A percentile compares a stretch with the other conserved stretches of the same genome.
Conservation (phyloP, 345 rosid species). For the Capsella bursapastoris region DNA sequence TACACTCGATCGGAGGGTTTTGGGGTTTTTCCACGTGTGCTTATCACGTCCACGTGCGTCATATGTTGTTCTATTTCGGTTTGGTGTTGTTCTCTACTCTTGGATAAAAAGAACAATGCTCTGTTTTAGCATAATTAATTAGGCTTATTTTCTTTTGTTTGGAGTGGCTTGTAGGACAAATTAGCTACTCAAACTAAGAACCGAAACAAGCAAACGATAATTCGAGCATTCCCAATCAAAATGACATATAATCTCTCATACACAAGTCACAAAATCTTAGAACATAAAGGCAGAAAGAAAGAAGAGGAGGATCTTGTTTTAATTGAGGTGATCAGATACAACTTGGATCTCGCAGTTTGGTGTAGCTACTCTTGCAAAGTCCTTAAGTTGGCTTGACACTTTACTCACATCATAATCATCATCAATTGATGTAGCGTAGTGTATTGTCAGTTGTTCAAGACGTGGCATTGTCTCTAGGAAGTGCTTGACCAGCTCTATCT, state of each 20-base stretch:
- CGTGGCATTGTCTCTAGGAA: slow-evolving; percentile 31
- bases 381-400: slow-evolving; percentile 7
- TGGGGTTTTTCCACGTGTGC: no score
- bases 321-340: background rate
- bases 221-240: slow-evolving; percentile 8
- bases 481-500: slow-evolving; percentile 1
- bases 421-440: background rate
- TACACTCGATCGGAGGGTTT: no score
- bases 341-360: slow-evolving; percentile 25
- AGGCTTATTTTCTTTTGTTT: background rate
- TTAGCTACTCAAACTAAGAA: slow-evolving; percentile 4
- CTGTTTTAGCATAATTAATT: slow-evolving; percentile 2
- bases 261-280: background rate
- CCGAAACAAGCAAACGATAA: background rate
- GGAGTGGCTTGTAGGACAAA: background rate
- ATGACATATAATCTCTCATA: background rate
- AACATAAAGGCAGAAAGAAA: background rate
- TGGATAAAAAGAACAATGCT: background rate
- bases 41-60: no score
- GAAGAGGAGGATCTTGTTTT: slow-evolving; percentile 19
- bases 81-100: background rate
- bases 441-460: slow-evolving; percentile 8
- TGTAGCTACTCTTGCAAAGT: slow-evolving; percentile 10
- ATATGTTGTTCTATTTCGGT: no score
- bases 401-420: background rate